Conservation (phyloP, 192 early-diverging fungal genomes). For the Chytriomyces hyalinus region DNA sequence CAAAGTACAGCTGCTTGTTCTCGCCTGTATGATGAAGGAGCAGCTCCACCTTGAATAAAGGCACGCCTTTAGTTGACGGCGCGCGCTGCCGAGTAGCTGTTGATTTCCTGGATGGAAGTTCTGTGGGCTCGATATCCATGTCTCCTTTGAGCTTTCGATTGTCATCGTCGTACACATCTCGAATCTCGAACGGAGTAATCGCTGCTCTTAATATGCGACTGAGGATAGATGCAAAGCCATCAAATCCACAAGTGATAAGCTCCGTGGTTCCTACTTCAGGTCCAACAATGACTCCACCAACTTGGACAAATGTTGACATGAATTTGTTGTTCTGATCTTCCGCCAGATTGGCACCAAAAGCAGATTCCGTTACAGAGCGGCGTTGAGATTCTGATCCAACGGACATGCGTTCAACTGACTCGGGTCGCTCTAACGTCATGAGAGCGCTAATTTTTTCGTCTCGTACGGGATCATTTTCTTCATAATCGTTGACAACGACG, state of each 20-base stretch:
- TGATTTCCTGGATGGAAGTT: not conserved
- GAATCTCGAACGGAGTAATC: slow-evolving; percentile 10
- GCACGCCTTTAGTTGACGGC: slow-evolving; percentile 37
- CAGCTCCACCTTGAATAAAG: slow-evolving; percentile 59
- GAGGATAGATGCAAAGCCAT: slow-evolving; percentile 57
- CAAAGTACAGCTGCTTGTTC: slow-evolving; percentile 48
- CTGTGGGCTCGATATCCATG: slow-evolving; percentile 15
- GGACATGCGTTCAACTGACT: slow-evolving; percentile 18
- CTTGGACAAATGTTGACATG: slow-evolving; percentile 40
- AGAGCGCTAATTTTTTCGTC: slow-evolving; percentile 19
- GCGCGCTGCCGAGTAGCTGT: slow-evolving; percentile 13
- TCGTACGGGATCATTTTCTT: slow-evolving; percentile 19
- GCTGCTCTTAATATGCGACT: slow-evolving; percentile 25
- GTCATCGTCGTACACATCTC: slow-evolving; percentile 33
- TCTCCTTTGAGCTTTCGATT: slow-evolving; percentile 1
- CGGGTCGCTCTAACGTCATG: slow-evolving; percentile 13
- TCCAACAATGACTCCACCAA: slow-evolving; percentile 60
- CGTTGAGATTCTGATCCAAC: slow-evolving; percentile 14
- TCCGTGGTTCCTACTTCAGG: slow-evolving; percentile 53
- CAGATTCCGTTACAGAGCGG: not conserved
- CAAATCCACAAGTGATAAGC: slow-evolving; percentile 51
- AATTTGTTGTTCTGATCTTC: no score
- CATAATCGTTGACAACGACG: slow-evolving; percentile 54
- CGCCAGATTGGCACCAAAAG: not conserved
- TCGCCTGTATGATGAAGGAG: slow-evolving; percentile 38